Percentiles rank a stretch among this genome's conserved stretches.
phyloP scores from a whole-genome alignment of 345 rosid genomes.

The Sisymbrium altissimum region DNA sequence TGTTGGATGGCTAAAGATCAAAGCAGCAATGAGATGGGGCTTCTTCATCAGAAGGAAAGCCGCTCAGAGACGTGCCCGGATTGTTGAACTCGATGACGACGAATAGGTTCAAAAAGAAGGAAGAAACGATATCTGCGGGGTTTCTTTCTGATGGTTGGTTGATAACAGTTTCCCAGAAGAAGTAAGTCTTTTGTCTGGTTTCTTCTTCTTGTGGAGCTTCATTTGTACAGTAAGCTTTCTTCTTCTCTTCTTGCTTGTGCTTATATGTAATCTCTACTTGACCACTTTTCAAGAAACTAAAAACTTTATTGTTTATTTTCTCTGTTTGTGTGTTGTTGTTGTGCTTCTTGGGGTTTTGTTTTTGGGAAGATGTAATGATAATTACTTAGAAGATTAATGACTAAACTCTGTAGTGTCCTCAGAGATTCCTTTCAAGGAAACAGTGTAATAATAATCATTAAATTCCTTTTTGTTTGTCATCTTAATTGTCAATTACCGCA shows the following conservation, averaged over 20 bases:
- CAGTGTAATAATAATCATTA: too few relatives aligned
- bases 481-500: neutral
- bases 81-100: slow-evolving; percentile 66
- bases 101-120: neutral
- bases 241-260: slow-evolving; percentile 10
- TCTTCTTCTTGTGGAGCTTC: slow-evolving; percentile 35
- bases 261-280: slow-evolving; percentile 7
- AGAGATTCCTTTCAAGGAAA: neutral
- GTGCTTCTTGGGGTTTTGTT: neutral
- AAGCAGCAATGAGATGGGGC: slow-evolving; percentile 99
- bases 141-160: neutral
- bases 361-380: neutral
- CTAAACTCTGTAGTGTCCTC: neutral
- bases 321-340: neutral
- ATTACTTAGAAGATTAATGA: too few relatives aligned
- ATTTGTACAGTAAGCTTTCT: slow-evolving; percentile 24
- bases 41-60: slow-evolving; percentile 85
- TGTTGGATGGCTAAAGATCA: slow-evolving; percentile 94
- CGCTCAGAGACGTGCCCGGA: slow-evolving; percentile 88
- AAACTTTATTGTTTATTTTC: neutral
- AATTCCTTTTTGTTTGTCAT: neutral
- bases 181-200: slow-evolving; percentile 23
- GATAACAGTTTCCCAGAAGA: slow-evolving; percentile 25
- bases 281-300: slow-evolving; percentile 3
- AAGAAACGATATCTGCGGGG: slow-evolving; percentile 3